phyloP scores from a whole-genome alignment of 768 basidiomycete species.

The Mycena belliarum region DNA sequence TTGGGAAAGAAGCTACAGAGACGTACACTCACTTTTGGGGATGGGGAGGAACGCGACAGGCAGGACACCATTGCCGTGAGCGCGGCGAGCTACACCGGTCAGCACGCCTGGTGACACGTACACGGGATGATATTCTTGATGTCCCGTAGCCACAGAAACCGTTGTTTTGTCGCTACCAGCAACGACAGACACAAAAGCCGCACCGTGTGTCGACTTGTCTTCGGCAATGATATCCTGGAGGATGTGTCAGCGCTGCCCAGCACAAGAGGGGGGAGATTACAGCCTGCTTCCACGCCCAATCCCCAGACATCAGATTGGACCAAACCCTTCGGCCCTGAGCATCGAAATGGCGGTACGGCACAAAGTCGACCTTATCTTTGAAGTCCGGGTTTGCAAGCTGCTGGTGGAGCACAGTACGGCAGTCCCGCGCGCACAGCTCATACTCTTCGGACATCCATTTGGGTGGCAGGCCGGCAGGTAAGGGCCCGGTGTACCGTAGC shows the following conservation, averaged over 20 bases:
- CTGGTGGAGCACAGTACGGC: neutral
- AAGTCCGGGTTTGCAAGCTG: neutral
- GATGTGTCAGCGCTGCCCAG: neutral
- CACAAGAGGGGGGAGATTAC: constrained; percentile 20
- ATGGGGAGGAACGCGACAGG: constrained; percentile 2
- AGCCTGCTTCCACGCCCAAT: constrained; percentile 36
- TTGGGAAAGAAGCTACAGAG: neutral
- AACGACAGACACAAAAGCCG: constrained; percentile 24
- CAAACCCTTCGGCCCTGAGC: constrained; percentile 21
- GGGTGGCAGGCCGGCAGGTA: neutral
- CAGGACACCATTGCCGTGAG: neutral
- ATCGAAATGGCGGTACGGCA: constrained; percentile 14
- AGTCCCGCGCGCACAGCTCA: neutral
- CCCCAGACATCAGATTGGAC: constrained; percentile 37
- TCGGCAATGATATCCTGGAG: neutral
- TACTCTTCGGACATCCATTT: neutral
- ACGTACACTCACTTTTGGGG: neutral
- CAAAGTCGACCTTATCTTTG: neutral
- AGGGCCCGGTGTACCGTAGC: neutral
- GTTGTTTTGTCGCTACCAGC: constrained; percentile 30
- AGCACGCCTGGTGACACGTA: constrained; percentile 27
- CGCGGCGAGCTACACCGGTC: neutral
- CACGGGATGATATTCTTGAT: constrained; percentile 27
- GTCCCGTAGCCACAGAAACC: constrained; percentile 22
- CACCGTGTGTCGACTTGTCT: constrained; percentile 12